phyloP scores from a whole-genome alignment of 768 basidiomycete genomes.

The Candolleomyces efflorescens region DNA sequence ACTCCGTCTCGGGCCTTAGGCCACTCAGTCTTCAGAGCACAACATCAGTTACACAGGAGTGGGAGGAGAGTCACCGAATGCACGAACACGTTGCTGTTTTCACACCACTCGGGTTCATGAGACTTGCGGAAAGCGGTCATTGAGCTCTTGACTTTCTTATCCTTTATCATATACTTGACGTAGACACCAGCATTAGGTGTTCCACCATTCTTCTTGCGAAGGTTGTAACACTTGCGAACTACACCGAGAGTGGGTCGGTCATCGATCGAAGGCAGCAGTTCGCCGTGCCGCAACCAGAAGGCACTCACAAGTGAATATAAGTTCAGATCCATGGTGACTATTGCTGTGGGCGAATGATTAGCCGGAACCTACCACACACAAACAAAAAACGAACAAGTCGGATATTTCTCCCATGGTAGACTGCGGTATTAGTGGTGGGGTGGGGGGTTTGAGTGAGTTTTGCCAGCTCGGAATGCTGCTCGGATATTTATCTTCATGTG shows the following conservation, averaged over 20 bases:
- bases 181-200: constrained; percentile 4
- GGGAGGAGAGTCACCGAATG: background rate
- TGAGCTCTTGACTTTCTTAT: constrained; percentile 1
- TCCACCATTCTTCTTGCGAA: constrained; percentile 5
- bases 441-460: background rate
- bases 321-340: too few species aligned
- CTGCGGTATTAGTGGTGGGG: too few species aligned
- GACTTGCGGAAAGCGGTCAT: background rate
- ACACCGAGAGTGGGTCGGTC: background rate
- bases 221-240: constrained; percentile 3
- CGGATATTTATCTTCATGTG: too few species aligned
- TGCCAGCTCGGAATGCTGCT: background rate
- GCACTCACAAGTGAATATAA: too few species aligned
- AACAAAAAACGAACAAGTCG: too few species aligned
- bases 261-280: background rate
- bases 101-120: constrained; percentile 1
- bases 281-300: too few species aligned
- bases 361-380: too few species aligned
- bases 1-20: background rate
- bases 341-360: too few species aligned
- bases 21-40: background rate
- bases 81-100: constrained; percentile 4
- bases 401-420: too few species aligned
- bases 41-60: background rate
- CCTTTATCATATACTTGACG: background rate